These are phyloP conservation scores for Colletotrichum abscissum DNA, from an alignment of 2,329 filamentous ascomycete genomes.

Conservation along the genomic window DNA sequence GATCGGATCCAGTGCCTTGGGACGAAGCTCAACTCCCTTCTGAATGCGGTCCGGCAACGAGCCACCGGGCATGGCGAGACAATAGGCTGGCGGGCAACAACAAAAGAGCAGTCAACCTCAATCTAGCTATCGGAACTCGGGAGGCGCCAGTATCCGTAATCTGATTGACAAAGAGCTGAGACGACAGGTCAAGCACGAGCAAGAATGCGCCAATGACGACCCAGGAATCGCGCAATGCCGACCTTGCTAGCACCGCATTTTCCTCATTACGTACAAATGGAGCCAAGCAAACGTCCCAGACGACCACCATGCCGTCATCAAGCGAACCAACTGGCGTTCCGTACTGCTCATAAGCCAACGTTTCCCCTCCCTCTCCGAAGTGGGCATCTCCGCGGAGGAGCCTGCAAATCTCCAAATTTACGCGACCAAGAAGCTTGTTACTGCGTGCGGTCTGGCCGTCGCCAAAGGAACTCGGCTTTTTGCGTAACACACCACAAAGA, in stretches of 20 bases:
- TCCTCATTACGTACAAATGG: constrained; percentile 37
- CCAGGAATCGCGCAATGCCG: constrained; percentile 22
- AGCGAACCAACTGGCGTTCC: constrained; percentile 18
- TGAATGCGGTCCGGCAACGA: neutral
- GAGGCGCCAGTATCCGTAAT: constrained; percentile 4
- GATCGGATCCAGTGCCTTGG: constrained; percentile 18
- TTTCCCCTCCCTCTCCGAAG: constrained; percentile 12
- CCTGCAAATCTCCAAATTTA: neutral
- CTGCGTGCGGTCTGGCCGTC: constrained; percentile 1
- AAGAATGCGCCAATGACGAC: constrained; percentile 19
- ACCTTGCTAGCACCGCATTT: constrained; percentile 30
- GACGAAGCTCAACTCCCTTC: neutral
- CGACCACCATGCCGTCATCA: constrained; percentile 30
- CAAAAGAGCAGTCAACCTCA: neutral
- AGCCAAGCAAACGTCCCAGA: constrained; percentile 15
- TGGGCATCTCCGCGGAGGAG: constrained; percentile 25
- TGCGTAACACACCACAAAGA: constrained; percentile 17
- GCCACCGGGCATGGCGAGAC: constrained; percentile 7
- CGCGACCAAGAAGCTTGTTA: neutral
- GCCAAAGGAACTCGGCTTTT: neutral
- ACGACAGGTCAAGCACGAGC: constrained; percentile 3
- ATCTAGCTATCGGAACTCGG: neutral
- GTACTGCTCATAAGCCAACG: constrained; percentile 27
- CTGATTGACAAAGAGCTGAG: constrained; percentile 25
- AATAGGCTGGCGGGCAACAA: neutral